These are phyloP conservation scores for Prunus kanzakura DNA, from an alignment of 306 rosid genomes.

Conservation along the genomic window DNA sequence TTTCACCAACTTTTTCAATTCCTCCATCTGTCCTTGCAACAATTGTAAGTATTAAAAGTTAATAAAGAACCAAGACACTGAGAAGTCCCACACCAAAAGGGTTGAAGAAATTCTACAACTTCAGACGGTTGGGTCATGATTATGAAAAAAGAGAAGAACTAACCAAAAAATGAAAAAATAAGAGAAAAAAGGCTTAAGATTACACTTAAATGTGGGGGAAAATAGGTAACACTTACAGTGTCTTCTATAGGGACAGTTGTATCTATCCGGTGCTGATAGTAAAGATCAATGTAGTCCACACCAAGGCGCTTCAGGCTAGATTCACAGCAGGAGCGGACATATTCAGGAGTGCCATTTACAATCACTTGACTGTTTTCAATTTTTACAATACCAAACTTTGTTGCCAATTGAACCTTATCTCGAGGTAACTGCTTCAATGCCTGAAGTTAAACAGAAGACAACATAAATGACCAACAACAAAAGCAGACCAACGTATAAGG, in stretches of 20 bases:
- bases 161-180: background rate
- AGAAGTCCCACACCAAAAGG: too few relatives aligned
- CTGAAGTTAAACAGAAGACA: conserved; percentile 18
- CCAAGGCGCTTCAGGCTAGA: conserved; percentile 68
- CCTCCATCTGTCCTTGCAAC: conserved; percentile 7
- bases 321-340: conserved; percentile 66
- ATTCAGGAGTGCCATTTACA: conserved; percentile 64
- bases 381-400: conserved; percentile 60
- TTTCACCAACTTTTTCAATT: conserved; percentile 31
- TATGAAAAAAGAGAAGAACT: too few relatives aligned
- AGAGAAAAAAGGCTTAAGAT: too few relatives aligned
- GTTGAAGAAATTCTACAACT: background rate
- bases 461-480: background rate
- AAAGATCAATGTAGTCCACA: conserved; percentile 72
- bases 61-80: background rate
- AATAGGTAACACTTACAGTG: conserved; percentile 46
- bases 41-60: background rate
- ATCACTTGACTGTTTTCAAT: conserved; percentile 10
- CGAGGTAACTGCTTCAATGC: conserved; percentile 69
- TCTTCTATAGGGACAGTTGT: conserved; percentile 69
- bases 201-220: background rate
- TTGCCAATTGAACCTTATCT: conserved; percentile 64
- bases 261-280: conserved; percentile 70
- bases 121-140: background rate
- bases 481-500: background rate